Evolutionary conservation across 2,329 filamentous ascomycete genomes (phyloP).

Genomic region (Colletotrichum ledebouriae): DNA sequence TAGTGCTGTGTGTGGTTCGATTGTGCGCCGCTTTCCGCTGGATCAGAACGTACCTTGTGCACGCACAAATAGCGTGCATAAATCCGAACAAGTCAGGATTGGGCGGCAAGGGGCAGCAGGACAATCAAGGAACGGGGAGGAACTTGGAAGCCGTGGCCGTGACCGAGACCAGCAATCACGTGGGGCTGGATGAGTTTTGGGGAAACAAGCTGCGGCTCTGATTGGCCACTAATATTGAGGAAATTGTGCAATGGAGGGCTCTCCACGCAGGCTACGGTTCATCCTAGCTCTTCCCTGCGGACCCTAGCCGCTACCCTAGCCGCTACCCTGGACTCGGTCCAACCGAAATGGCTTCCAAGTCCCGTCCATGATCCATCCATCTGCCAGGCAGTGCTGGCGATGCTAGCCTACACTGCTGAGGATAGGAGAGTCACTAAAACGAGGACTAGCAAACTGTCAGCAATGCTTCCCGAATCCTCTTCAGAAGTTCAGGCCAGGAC

Average conservation of each 20-base stretch:
- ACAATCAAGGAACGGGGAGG: background rate
- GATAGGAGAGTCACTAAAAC: conserved; percentile 7
- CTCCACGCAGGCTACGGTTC: conserved; percentile 42
- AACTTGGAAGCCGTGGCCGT: conserved; percentile 36
- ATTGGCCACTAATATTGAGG: conserved; percentile 47
- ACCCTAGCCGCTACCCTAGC: conserved; percentile 10
- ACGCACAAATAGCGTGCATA: conserved; percentile 20
- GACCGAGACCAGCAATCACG: conserved; percentile 51
- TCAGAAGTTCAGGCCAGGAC: background rate
- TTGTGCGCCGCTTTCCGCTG: too few relatives aligned
- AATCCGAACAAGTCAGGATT: too few relatives aligned
- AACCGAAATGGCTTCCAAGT: background rate
- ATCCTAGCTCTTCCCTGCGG: conserved; percentile 45
- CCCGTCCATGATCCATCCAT: background rate
- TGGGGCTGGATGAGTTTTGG: conserved; percentile 43
- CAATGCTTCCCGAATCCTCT: background rate
- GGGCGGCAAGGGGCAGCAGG: background rate
- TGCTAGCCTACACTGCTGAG: conserved; percentile 1
- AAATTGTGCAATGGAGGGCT: conserved; percentile 46
- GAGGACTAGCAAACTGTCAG: conserved; percentile 20
- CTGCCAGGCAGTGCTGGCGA: conserved; percentile 16
- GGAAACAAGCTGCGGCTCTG: conserved; percentile 36
- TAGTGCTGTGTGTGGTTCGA: too few relatives aligned
- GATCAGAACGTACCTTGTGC: background rate
- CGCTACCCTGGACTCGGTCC: conserved; percentile 6